phyloP scores from a whole-genome alignment of 1,284 basidiomycete genomes.

The Papiliotrema flavescens region DNA sequence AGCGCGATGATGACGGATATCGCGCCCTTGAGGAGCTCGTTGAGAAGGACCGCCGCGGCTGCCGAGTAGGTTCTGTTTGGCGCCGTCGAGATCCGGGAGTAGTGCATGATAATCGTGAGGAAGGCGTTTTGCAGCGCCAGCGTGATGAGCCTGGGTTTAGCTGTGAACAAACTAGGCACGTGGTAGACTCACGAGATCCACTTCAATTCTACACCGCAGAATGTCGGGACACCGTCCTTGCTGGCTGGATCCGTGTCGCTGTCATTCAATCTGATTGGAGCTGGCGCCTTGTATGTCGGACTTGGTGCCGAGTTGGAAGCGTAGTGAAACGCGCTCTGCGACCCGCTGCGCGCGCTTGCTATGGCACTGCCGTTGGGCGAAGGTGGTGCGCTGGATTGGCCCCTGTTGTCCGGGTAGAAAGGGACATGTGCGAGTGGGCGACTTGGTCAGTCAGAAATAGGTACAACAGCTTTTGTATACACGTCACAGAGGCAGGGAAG shows the following conservation, averaged over 20 bases:
- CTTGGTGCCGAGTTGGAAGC: not conserved
- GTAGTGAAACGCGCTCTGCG: too few species aligned
- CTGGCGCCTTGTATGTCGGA: not conserved
- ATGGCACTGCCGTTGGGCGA: too few species aligned
- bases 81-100: constrained; percentile 78
- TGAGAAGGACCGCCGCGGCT: constrained; percentile 85
- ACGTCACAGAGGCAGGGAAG: not conserved
- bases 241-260: too few species aligned
- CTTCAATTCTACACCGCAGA: constrained; percentile 45
- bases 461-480: too few species aligned
- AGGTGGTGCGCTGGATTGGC: constrained; percentile 27
- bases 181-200: constrained; percentile 44
- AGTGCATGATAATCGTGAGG: constrained; percentile 89
- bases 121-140: constrained; percentile 90
- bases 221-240: constrained; percentile 23
- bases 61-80: constrained; percentile 75
- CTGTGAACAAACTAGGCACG: too few species aligned
- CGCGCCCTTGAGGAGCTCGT: constrained; percentile 84
- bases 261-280: too few species aligned
- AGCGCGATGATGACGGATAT: constrained; percentile 74
- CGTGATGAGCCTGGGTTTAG: constrained; percentile 66
- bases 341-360: too few species aligned
- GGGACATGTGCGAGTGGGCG: constrained; percentile 32
- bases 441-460: constrained; percentile 30
- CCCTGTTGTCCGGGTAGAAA: constrained; percentile 23